Evolutionary conservation across 139 green algal genomes (phyloP), one percentile per base, ranked within the genome.

Genomic region (Bryopsis sp.): DNA sequence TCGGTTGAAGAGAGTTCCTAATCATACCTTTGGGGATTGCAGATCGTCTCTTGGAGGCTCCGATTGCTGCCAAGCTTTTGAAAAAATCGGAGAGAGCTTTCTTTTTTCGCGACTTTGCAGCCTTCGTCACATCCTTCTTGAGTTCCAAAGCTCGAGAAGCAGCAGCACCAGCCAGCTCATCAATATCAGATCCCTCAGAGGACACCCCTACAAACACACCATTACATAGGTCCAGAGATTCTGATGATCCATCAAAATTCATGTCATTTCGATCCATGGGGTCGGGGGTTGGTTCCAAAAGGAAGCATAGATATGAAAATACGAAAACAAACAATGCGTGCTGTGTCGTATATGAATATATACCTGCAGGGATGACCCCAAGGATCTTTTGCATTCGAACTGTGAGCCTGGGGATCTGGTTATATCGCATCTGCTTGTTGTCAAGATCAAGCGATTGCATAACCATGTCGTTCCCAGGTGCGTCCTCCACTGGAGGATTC

Each of bases 61-160:
- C 92, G 11, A 86, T 28, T 1, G 28, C 76, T 1, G 57, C 67
- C 66, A 98, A 77, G 2, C 77, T 78, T 47, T 81, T 74, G 31
- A 96, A 71, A 24, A 95, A 67, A 74, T 94, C 88, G 1, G 81
- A 82, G 24, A 98, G 81, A 37, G 90, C 93, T 81, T 96, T 95
- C 79, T 94, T 93, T 81, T 98, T 97, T 22, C 86, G 76, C 38
- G 76, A 69, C 32, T 81, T 79, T 15, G 90, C 85, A 2, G 83
- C 85, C 72, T 95, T 94, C 11, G 68, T 74, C 2, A 68, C 60
- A 38, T 92, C 82, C 15, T 24, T 36, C 2, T 72, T 72, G 47
- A 95, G 80, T 48, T 79, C 74, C 28, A 77, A 60, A 0, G 88
- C 78, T 0, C 83, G 74, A 7, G 72, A 37, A 4, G 83, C 80